A percentile compares a stretch with the other conserved stretches of the same genome.
phyloP scores from a whole-genome alignment of 345 rosid genomes.

The Ricinus communis region DNA sequence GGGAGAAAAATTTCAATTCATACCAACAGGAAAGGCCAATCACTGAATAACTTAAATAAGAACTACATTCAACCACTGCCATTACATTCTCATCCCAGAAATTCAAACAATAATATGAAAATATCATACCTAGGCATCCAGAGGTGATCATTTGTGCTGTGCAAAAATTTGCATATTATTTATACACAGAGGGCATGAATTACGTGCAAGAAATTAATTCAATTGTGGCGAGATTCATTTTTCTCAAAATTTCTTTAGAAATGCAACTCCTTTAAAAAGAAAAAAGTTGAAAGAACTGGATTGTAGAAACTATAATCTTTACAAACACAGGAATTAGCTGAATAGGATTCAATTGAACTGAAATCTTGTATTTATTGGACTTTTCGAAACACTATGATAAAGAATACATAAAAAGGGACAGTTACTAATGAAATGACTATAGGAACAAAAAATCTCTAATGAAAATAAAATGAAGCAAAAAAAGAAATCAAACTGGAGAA shows the following conservation, averaged over 20 bases:
- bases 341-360: not conserved
- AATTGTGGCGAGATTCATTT: not conserved
- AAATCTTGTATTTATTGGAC: too few relatives aligned
- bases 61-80: not conserved
- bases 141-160: not conserved
- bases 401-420: too few relatives aligned
- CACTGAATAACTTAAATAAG: not conserved
- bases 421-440: too few relatives aligned
- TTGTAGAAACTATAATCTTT: too few relatives aligned
- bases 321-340: not conserved
- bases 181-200: too few relatives aligned
- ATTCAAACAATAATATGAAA: not conserved
- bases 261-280: too few relatives aligned
- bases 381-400: too few relatives aligned
- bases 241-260: too few relatives aligned
- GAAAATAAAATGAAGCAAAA: not conserved
- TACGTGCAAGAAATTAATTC: too few relatives aligned
- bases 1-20: slow-evolving; percentile 4
- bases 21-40: not conserved
- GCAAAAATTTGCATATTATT: too few relatives aligned
- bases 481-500: too few relatives aligned
- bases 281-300: too few relatives aligned
- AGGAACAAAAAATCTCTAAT: not conserved
- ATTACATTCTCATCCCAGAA: slow-evolving; percentile 1
- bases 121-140: not conserved